Conservation (phyloP, 2,329 filamentous ascomycete genomes). For the Colletotrichum sidae region DNA sequence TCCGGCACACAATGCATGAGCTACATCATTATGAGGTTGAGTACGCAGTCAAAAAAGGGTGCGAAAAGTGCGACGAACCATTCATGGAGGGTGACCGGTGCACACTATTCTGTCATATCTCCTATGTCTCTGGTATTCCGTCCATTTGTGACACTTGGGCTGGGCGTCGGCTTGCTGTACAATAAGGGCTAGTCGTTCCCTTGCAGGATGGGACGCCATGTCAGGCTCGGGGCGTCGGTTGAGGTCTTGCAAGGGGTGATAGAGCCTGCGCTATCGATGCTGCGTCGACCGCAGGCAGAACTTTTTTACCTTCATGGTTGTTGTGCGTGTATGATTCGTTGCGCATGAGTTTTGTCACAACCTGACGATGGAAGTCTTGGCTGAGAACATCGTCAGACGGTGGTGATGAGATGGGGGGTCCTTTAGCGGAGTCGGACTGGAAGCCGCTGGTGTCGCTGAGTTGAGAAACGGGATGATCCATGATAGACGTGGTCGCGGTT, state of each 20-base stretch:
- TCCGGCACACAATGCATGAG: too few species aligned
- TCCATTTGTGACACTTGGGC: not conserved
- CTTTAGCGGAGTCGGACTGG: not conserved
- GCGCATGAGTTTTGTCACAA: too few species aligned
- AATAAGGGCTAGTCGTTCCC: constrained; percentile 7
- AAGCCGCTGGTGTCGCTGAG: too few species aligned
- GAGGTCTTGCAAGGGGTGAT: constrained; percentile 6
- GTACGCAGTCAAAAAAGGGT: too few species aligned
- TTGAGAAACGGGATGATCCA: too few species aligned
- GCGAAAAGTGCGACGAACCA: constrained; percentile 9
- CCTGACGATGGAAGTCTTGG: not conserved
- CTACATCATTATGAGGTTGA: not conserved
- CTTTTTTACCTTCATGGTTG: not conserved
- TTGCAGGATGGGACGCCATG: not conserved
- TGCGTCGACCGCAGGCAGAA: not conserved
- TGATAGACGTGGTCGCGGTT: too few species aligned
- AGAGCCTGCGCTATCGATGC: not conserved
- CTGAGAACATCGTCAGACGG: constrained; percentile 1
- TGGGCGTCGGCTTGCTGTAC: constrained; percentile 16
- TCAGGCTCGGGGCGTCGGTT: not conserved
- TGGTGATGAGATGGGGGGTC: not conserved
- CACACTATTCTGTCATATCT: not conserved
- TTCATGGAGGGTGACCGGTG: too few species aligned
- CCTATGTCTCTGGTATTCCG: not conserved
- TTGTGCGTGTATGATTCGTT: too few species aligned